Evolutionary conservation across 148 eudicot species (phyloP).

Genomic region (Agrostemma githago): DNA sequence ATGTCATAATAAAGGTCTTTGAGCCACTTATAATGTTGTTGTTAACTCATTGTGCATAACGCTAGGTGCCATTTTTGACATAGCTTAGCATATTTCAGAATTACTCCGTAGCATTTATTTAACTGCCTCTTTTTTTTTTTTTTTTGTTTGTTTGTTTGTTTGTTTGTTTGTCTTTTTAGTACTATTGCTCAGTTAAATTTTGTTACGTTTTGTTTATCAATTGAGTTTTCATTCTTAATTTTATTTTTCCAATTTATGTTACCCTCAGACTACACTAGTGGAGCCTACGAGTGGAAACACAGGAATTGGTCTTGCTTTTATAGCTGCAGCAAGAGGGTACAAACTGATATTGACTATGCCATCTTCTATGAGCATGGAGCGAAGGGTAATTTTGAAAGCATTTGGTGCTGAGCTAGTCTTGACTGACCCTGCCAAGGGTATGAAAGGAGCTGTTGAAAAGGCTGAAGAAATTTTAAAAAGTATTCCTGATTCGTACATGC

Average conservation of each 20-base stretch:
- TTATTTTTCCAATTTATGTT: neutral
- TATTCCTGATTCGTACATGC: slow-evolving; percentile 86
- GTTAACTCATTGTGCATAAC: neutral
- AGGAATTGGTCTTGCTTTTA: slow-evolving; percentile 96
- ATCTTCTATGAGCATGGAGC: slow-evolving; percentile 94
- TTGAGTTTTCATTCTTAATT: neutral
- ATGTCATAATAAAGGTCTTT: neutral
- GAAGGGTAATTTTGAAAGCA: slow-evolving; percentile 94
- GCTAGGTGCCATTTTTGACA: neutral
- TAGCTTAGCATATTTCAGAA: neutral
- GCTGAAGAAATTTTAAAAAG: slow-evolving; percentile 81
- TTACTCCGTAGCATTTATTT: neutral
- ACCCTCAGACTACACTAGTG: slow-evolving; percentile 69
- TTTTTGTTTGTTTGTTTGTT: neutral
- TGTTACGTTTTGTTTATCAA: no score
- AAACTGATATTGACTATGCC: slow-evolving; percentile 94
- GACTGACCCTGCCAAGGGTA: slow-evolving; percentile 89
- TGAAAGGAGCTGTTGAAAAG: slow-evolving; percentile 92
- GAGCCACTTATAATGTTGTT: neutral
- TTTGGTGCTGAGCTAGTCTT: slow-evolving; percentile 95
- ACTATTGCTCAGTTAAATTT: no score
- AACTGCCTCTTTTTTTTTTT: neutral
- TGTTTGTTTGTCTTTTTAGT: no score
- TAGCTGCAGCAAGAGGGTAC: slow-evolving; percentile 97
- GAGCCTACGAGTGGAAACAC: slow-evolving; percentile 99